Evolutionary conservation across 176 grass and related monocot genomes (phyloP).

Genomic region (Triticum monococcum): DNA sequence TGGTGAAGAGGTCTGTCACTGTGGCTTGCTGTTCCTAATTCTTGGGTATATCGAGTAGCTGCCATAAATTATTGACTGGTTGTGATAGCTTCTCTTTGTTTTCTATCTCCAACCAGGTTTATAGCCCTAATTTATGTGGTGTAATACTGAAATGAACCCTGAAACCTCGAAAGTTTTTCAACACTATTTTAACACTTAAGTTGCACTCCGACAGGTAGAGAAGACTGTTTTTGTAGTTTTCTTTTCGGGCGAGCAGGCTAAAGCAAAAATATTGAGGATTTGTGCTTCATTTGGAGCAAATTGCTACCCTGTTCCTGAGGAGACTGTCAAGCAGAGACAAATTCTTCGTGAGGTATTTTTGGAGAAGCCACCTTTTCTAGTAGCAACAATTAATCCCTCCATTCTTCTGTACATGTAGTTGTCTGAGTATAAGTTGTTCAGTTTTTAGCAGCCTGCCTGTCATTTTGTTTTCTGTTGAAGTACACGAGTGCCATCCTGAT

Average conservation of each 20-base stretch:
- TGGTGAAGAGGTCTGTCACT: conserved; percentile 85
- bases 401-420: neutral
- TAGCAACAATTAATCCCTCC: neutral
- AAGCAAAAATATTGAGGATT: conserved; percentile 84
- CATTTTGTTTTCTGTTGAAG: conserved; percentile 7
- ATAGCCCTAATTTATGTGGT: neutral
- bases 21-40: conserved; percentile 36
- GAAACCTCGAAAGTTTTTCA: conserved; percentile 9
- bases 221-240: conserved; percentile 97
- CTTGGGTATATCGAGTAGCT: conserved; percentile 9
- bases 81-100: conserved; percentile 22
- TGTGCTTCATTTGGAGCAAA: conserved; percentile 92
- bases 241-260: conserved; percentile 98
- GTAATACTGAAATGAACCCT: conserved; percentile 15
- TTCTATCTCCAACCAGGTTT: neutral
- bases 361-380: neutral
- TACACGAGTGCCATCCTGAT: neutral
- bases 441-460: neutral
- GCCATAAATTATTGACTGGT: conserved; percentile 16
- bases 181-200: conserved; percentile 18
- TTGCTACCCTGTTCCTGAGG: conserved; percentile 98
- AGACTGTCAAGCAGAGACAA: conserved; percentile 84
- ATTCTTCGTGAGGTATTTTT: conserved; percentile 81
- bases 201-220: conserved; percentile 66
- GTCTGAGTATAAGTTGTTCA: conserved; percentile 10